A percentile compares a stretch with the other conserved stretches of the same genome.
Conservation (phyloP, 2,329 filamentous ascomycete genomes). For the Exophiala mesophila region DNA sequence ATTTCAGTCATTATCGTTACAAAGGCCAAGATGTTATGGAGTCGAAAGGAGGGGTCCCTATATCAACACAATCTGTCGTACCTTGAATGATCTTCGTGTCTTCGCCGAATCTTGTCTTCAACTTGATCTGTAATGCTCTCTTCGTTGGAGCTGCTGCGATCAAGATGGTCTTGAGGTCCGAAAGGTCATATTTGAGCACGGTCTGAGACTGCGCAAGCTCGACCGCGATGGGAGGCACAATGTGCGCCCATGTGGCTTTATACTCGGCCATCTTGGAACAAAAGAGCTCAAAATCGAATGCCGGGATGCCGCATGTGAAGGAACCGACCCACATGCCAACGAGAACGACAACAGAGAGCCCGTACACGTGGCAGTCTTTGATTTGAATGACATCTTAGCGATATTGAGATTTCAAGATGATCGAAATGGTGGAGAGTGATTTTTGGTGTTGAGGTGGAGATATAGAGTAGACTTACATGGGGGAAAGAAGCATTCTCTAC, state of each 20-base stretch:
- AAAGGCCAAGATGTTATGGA: no score
- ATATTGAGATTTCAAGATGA: no score
- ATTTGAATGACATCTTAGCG: neutral
- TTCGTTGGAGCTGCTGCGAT: slow-evolving; percentile 55
- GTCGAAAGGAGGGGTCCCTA: no score
- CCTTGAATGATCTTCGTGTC: slow-evolving; percentile 37
- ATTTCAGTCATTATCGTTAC: neutral
- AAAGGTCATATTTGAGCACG: slow-evolving; percentile 52
- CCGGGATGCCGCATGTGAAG: slow-evolving; percentile 50
- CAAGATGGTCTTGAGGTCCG: slow-evolving; percentile 43
- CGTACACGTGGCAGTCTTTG: slow-evolving; percentile 39
- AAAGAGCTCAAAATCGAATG: slow-evolving; percentile 54
- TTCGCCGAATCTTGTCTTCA: slow-evolving; percentile 45
- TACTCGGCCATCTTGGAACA: slow-evolving; percentile 49
- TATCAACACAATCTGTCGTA: no score
- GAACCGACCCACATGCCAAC: slow-evolving; percentile 44
- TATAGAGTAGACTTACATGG: slow-evolving; percentile 16
- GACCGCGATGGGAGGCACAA: slow-evolving; percentile 57
- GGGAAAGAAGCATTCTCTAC: slow-evolving; percentile 14
- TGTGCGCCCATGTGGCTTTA: slow-evolving; percentile 51
- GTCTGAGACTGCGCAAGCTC: slow-evolving; percentile 52
- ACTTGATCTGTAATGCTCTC: slow-evolving; percentile 49
- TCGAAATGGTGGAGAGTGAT: no score
- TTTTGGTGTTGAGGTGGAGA: neutral
- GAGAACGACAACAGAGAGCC: slow-evolving; percentile 44